Percentiles rank a stretch among this genome's conserved stretches.
These are phyloP conservation scores for Aspergillus uvarum DNA, from an alignment of 2,329 filamentous ascomycete species.

Conservation along the genomic window DNA sequence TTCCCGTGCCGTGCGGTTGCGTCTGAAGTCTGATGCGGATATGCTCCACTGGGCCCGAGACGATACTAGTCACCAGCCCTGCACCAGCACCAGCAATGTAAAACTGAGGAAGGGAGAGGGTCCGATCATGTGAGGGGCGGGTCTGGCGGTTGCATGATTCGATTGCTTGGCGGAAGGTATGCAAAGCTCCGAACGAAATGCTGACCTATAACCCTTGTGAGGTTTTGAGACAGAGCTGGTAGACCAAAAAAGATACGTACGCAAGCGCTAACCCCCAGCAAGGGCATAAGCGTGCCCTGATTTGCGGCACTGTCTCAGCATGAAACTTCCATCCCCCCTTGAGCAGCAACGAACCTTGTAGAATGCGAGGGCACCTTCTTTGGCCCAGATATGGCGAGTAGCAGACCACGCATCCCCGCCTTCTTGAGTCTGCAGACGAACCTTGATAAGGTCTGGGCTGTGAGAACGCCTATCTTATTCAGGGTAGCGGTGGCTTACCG, in stretches of 20 bases:
- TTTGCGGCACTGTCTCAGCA: background rate
- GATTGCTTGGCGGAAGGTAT: slow-evolving; percentile 77
- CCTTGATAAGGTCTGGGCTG: slow-evolving; percentile 78
- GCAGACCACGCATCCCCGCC: slow-evolving; percentile 68
- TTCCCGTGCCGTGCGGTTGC: slow-evolving; percentile 75
- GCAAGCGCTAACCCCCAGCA: slow-evolving; percentile 91
- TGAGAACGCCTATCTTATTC: background rate
- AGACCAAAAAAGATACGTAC: slow-evolving; percentile 44
- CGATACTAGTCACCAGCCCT: slow-evolving; percentile 77
- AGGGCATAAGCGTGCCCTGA: slow-evolving; percentile 84
- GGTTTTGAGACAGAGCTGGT: background rate
- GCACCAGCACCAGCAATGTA: slow-evolving; percentile 85
- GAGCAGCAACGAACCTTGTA: slow-evolving; percentile 57
- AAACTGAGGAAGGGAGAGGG: slow-evolving; percentile 76
- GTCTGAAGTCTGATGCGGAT: slow-evolving; percentile 91
- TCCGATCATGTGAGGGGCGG: slow-evolving; percentile 24
- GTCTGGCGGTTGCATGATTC: slow-evolving; percentile 64
- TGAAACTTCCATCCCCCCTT: too few relatives aligned
- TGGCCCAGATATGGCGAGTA: slow-evolving; percentile 74
- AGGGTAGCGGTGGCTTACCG: background rate
- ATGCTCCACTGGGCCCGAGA: slow-evolving; percentile 90
- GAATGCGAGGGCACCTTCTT: slow-evolving; percentile 84
- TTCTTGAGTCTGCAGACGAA: slow-evolving; percentile 88
- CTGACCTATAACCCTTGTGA: slow-evolving; percentile 51
- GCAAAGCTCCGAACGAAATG: slow-evolving; percentile 92